Base-by-base conservation (phyloP, 768 basidiomycete species). In the Rhizopogon rudus region DNA sequence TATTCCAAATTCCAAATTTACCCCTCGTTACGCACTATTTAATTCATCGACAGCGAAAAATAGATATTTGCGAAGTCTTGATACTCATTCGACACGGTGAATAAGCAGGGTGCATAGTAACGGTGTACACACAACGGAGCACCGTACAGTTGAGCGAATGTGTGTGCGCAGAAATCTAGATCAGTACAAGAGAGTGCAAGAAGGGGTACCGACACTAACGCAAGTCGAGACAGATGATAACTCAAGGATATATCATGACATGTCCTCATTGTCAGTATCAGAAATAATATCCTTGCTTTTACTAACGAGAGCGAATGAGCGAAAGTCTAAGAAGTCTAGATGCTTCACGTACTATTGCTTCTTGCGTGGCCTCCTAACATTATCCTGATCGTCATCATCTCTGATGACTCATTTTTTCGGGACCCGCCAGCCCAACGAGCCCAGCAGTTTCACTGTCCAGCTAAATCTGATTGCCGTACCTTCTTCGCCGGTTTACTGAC, bases 271-370 rank as follows among this genome's bases (percentile, higher is more conserved):
- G 66, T 94, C 93, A 2, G 91, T 91, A 66, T 94, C 91, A 6
- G 87, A 87, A 48, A 96, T 81, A 69, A 84, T 80, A 62, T 86
- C 93, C 70, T 91, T 93, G 64, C n/a, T 93, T 78, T 94, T 95
- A 66, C 93, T 94, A 58, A 12, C 17, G 31, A 55, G 51, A 58
- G 20, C 39, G 43, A 31, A 39, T 8, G 58, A 49, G 57, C 42
- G 50, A 42, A 52, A 31, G 51, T 10, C 16, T 9, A 41, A 9
- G 35, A 46, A 10, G 5, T 16, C 12, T 40, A 49, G 46, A 20
- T n/a, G 29, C 6, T 2, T 9, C 9, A 77, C 86, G 62, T 59
- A 89, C 88, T 82, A 87, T 68, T 87, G 85, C 67, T 88, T 91
- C n/a, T 87, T 89, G 33, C 84, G 81, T 7, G 84, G 82, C n/a